Evolutionary conservation across 768 basidiomycete genomes (phyloP), one percentile per base, ranked within the genome.

Genomic region (Pleurotus salmoneostramineus): DNA sequence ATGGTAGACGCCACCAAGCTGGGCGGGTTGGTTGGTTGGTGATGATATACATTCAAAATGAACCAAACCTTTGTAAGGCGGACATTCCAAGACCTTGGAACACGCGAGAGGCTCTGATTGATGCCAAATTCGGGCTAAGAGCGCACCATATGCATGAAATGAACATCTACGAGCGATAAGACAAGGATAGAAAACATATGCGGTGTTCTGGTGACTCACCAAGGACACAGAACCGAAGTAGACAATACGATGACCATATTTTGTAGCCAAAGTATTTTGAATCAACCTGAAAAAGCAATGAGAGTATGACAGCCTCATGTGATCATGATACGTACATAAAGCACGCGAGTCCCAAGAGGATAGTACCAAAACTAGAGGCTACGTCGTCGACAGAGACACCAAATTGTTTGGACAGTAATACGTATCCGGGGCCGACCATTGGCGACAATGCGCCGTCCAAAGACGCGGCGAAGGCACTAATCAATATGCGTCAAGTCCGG

Each of bases 21-120:
- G n/a, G 12, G 11, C 15, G 4, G 6, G 10, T 2, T 40, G 5
- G 33, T 14, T 48, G 12, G 34, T 34, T 11, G 47, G 4, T 11
- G 15, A 34, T 44, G n/a, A 33, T 17, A n/a, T 44, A 27, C 21
- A 27, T 21, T 31, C 7, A 37, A 14, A 5, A n/a, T n/a, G 7
- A 8, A 35, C 56, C 4, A 36, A n/a, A 74, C 76, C 74, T 74
- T 64, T 77, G 75, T 52, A 75, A 56, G 6, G 73, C 73, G 1
- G 74, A 76, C 76, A 76, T 77, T 34, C 76, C 77, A 62, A 77
- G 74, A 4, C 77, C 77, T 64, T 78, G 77, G 63, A 79, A 78
- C 8, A 75, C 68, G 14, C 77, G 69, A 6, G 77, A 74, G 3
- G 74, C 76, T 15, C 68, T 67, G 45, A 80, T 76, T 2, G 76